Evolutionary conservation across 306 rosid species (phyloP), one percentile per base, ranked within the genome.

Genomic region (Sphenostylis stenocarpa): DNA sequence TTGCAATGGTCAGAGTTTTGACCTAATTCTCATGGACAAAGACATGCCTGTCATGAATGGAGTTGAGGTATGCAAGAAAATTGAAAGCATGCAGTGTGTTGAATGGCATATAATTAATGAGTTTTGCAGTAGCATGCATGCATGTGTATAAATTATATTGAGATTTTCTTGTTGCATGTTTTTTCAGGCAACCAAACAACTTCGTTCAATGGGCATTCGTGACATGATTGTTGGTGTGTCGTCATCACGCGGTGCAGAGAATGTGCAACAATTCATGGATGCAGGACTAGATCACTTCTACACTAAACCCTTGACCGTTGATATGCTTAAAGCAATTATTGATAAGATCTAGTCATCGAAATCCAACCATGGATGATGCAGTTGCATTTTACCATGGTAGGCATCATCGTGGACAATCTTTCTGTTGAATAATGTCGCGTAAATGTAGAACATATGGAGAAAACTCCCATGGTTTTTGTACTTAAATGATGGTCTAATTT

Each of bases 1-100:
- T 52, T 33, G 55, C 67, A 74, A 67, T 11, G 92, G 94, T 9
- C 72, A 78, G 29, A 71, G 53, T 4, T 93, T 90, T 81, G 94
- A 93, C 70, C 85, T 93, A 6, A 93, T 93, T 72, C 82, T 93
- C 65, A 93, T 90, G 97, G 96, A 90, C 77, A 67, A 44, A 61
- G 94, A 90, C n/a, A 90, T 93, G 56, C 93, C 96, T 36, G 16
- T 92, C 45, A 90, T 92, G 97, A 75, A 83, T 81, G 97, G 97
- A 68, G 83, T 88, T 44, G 87, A 90, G 90, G 97, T 82, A 76
- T 23, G 23, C 19, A 19, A 44, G 10, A 21, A 45, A 47, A 21
- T 47, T 47, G 41, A 68, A 67, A 68, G 23, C 39, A 36, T 36
- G 39, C 1, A 36, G 0, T 36, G 3, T 0, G 9, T 36, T 36